Evolutionary conservation across 495 filamentous ascomycete genomes (phyloP), one percentile per base, ranked within the genome.

Genomic region (Podospora australis): DNA sequence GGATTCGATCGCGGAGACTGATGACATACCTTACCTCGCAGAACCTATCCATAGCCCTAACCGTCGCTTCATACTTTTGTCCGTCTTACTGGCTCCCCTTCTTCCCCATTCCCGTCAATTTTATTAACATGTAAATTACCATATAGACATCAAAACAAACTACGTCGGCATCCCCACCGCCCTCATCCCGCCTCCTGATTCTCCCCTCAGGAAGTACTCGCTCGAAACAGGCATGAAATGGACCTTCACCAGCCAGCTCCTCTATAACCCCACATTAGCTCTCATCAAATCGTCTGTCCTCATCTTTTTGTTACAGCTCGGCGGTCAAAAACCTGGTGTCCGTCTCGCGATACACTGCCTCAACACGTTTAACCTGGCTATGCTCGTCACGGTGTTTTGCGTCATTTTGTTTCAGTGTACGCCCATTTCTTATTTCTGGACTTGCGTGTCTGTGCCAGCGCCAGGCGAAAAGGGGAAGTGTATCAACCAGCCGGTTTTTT

Each of bases 371-470:
- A 39, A 39, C 32, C 22, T 46, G 0, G 24, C 2, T 8, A 10
- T 21, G n/a, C 16, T 17, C 13, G 19, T 52, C 8, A 23, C 32
- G 21, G 16, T 64, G 40, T 49, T 52, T 48, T 20, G 49, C 36
- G 57, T 48, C 23, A 44, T 48, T 20, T 25, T 62, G 14, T 20
- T 54, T 43, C 52, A 58, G 35, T 58, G 57, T 40, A 28, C 46
- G 8, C 57, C 62, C 22, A 26, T 63, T 23, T 41, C 35, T 7
- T 34, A 46, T 13, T 54, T 57, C 48, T 67, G 54, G 49, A 30
- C 26, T 30, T 13, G 26, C 26, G 26, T 13, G 6, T 30, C 26
- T 6, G 26, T 6, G 26, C 6, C 26, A 6, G 13, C 29, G 45
- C 22, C 46, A 50, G 14, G 19, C 26, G 7, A 28, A 36, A 16